These are phyloP conservation scores for Alloteropsis angusta DNA, from an alignment of 202 grass and related monocot species.

Conservation along the genomic window DNA sequence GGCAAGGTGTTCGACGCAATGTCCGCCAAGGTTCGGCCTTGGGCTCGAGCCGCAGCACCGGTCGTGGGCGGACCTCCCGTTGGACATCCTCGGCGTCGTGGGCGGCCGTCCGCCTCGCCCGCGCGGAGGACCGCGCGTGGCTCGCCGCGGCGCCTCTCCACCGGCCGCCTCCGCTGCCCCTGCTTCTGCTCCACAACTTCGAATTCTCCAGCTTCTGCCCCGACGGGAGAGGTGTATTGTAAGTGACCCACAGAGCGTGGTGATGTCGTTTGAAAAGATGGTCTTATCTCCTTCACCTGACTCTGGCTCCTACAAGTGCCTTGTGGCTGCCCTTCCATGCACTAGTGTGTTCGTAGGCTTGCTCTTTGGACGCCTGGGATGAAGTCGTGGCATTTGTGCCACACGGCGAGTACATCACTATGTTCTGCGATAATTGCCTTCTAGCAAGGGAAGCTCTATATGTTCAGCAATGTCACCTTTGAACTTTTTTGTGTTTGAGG, in stretches of 20 bases:
- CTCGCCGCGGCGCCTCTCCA: not conserved
- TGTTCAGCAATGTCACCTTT: constrained; percentile 13
- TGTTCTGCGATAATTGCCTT: constrained; percentile 15
- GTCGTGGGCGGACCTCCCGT: constrained; percentile 17
- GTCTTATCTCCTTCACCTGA: constrained; percentile 20
- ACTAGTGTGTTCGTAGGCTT: constrained; percentile 5
- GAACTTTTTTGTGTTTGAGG: not conserved
- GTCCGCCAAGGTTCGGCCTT: not conserved
- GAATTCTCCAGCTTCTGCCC: not conserved
- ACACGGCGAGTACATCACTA: constrained; percentile 8
- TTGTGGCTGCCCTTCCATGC: constrained; percentile 10
- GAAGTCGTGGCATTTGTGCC: constrained; percentile 22
- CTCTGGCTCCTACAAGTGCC: not conserved
- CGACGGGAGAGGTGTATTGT: constrained; percentile 1
- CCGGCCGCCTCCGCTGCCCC: constrained; percentile 21
- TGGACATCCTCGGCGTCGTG: constrained; percentile 12
- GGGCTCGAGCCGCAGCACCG: not conserved
- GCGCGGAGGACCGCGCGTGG: constrained; percentile 26
- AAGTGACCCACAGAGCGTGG: not conserved
- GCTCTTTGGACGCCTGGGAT: constrained; percentile 27
- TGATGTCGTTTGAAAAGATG: constrained; percentile 27
- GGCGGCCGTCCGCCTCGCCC: not conserved
- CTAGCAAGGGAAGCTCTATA: constrained; percentile 23
- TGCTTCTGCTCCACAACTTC: constrained; percentile 25
- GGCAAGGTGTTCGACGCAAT: too few species aligned